These are phyloP conservation scores for Psilocybe cyanescens DNA, from an alignment of 768 basidiomycete species.

Conservation along the genomic window DNA sequence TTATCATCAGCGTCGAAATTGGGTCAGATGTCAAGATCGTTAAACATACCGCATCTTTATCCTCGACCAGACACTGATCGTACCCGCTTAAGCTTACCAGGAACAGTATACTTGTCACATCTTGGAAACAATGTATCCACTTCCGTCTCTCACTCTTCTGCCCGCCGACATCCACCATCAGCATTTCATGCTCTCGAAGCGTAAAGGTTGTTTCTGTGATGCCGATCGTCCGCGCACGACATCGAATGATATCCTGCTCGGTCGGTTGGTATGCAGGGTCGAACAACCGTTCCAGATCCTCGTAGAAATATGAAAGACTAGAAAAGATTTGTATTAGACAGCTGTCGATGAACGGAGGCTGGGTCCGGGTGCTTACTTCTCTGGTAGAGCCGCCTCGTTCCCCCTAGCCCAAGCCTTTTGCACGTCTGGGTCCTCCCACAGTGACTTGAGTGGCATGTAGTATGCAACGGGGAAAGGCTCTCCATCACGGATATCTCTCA, in stretches of 20 bases:
- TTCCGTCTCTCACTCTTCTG: slow-evolving; percentile 93
- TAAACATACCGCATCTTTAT: slow-evolving; percentile 79
- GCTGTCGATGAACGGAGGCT: neutral
- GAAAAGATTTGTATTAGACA: neutral
- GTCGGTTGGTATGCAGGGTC: slow-evolving; percentile 69
- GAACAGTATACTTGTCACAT: slow-evolving; percentile 93
- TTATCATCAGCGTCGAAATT: neutral
- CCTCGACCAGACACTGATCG: slow-evolving; percentile 93
- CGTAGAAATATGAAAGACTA: slow-evolving; percentile 79
- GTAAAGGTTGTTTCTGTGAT: slow-evolving; percentile 89
- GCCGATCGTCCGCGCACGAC: slow-evolving; percentile 86
- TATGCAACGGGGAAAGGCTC: slow-evolving; percentile 78
- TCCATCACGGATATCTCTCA: slow-evolving; percentile 74
- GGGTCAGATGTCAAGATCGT: neutral
- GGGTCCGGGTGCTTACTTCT: slow-evolving; percentile 62
- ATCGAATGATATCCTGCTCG: slow-evolving; percentile 88
- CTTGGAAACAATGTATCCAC: slow-evolving; percentile 96
- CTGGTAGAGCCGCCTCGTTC: slow-evolving; percentile 90
- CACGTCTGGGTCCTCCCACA: slow-evolving; percentile 82
- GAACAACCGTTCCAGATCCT: slow-evolving; percentile 81
- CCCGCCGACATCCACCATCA: slow-evolving; percentile 94
- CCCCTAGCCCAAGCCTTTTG: slow-evolving; percentile 79
- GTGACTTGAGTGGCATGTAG: slow-evolving; percentile 62
- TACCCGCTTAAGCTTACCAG: slow-evolving; percentile 91
- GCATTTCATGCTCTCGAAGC: slow-evolving; percentile 79